Evolutionary conservation across 169 alveolate species (phyloP).

Genomic region (Plasmodium fragile): DNA sequence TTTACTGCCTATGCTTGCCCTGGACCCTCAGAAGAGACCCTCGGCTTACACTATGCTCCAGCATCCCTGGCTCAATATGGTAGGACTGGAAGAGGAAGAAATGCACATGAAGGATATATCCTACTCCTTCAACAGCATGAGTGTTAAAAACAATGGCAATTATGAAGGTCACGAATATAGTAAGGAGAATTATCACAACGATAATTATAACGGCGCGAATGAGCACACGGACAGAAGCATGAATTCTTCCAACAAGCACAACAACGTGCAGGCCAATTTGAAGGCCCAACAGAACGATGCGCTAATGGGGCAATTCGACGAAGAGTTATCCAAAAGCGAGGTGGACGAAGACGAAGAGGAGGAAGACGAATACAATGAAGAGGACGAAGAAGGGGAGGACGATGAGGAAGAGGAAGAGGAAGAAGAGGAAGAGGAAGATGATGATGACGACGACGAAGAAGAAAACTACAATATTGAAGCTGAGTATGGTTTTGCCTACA

Average conservation of each 20-base stretch:
- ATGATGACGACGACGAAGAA: conserved; percentile 22
- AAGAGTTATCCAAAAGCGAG: background rate
- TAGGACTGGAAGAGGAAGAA: conserved; percentile 40
- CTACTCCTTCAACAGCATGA: conserved; percentile 34
- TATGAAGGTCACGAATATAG: background rate
- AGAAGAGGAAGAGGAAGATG: background rate
- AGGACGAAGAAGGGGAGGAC: conserved; percentile 25
- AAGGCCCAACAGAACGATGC: background rate
- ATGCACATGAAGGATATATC: conserved; percentile 23
- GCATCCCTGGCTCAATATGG: conserved; percentile 93
- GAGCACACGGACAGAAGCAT: background rate
- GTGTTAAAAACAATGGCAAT: conserved; percentile 5
- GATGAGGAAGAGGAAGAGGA: conserved; percentile 12
- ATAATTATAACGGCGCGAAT: background rate
- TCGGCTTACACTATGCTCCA: conserved; percentile 92
- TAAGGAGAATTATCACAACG: background rate
- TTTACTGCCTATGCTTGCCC: conserved; percentile 90
- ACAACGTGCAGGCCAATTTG: background rate
- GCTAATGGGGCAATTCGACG: background rate
- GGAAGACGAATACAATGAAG: conserved; percentile 16
- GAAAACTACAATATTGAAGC: background rate
- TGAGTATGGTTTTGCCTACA: background rate
- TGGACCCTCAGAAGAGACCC: conserved; percentile 92
- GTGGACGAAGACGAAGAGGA: conserved; percentile 49
- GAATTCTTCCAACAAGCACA: background rate